A percentile compares a stretch with the other conserved stretches of the same genome.
These are phyloP conservation scores for Boletus subparvulus DNA, from an alignment of 768 basidiomycete species.

Conservation along the genomic window DNA sequence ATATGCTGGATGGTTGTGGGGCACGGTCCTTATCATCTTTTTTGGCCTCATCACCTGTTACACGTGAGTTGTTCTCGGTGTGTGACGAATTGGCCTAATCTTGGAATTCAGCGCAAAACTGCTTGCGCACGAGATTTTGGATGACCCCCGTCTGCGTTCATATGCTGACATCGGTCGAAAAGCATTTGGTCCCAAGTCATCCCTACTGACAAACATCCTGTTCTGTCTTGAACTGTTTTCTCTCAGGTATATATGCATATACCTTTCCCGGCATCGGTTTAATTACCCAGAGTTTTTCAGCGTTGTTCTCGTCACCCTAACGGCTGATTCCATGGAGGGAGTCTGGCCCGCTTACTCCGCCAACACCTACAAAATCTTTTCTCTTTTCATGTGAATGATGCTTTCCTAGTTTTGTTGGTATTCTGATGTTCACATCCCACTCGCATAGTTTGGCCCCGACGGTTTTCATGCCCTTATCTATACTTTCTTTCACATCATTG, in stretches of 20 bases:
- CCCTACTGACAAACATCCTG: constrained; percentile 60
- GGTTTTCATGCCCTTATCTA: constrained; percentile 79
- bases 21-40: constrained; percentile 67
- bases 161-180: constrained; percentile 89
- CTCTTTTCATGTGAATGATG: constrained; percentile 61
- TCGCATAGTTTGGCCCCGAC: constrained; percentile 73
- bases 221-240: constrained; percentile 90
- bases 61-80: constrained; percentile 55
- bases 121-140: constrained; percentile 70
- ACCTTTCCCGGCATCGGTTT: background rate
- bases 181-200: constrained; percentile 79
- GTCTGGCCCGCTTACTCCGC: constrained; percentile 67
- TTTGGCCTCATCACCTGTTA: constrained; percentile 86
- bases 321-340: constrained; percentile 80
- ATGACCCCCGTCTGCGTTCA: constrained; percentile 68
- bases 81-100: constrained; percentile 4
- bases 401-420: background rate
- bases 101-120: constrained; percentile 69
- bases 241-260: constrained; percentile 52
- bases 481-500: constrained; percentile 87
- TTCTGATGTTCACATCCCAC: constrained; percentile 1
- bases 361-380: constrained; percentile 72
- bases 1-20: constrained; percentile 85
- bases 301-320: constrained; percentile 85
- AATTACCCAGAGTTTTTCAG: constrained; percentile 35